Evolutionary conservation across 306 rosid genomes (phyloP).

Genomic region (Dalbergia oliveri): DNA sequence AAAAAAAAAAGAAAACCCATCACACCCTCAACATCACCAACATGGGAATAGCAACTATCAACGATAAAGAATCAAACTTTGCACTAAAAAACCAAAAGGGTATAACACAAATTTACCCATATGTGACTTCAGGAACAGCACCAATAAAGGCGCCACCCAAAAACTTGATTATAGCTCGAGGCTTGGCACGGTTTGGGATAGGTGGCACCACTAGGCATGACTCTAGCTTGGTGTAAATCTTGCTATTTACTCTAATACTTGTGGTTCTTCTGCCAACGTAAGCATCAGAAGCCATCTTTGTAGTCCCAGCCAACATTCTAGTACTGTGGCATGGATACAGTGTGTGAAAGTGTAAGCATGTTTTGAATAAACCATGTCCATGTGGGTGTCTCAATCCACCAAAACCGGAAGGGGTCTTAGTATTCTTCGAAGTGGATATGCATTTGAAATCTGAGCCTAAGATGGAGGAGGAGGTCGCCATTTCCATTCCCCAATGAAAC

Average conservation of each 20-base stretch:
- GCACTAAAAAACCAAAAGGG: conserved; percentile 28
- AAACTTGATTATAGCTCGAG: conserved; percentile 90
- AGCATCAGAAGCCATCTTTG: conserved; percentile 52
- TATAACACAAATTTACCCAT: conserved; percentile 59
- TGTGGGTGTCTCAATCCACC: conserved; percentile 26
- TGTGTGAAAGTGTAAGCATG: conserved; percentile 29
- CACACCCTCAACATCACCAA: neutral
- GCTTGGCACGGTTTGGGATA: conserved; percentile 57
- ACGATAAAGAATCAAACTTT: conserved; percentile 25
- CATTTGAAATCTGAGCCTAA: conserved; percentile 46
- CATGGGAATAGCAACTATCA: neutral
- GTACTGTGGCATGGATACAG: neutral
- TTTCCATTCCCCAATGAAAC: conserved; percentile 51
- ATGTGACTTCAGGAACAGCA: conserved; percentile 92
- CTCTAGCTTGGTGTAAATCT: conserved; percentile 55
- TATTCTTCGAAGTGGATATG: conserved; percentile 35
- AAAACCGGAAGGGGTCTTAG: conserved; percentile 17
- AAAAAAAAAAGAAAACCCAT: neutral
- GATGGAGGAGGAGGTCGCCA: conserved; percentile 52
- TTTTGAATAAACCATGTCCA: conserved; percentile 33
- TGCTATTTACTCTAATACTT: conserved; percentile 39
- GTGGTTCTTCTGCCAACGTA: conserved; percentile 50
- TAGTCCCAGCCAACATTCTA: conserved; percentile 45
- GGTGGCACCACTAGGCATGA: conserved; percentile 88
- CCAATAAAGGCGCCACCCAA: conserved; percentile 96